Conservation (phyloP, 306 rosid species). For the Quercus aquifolioides region DNA sequence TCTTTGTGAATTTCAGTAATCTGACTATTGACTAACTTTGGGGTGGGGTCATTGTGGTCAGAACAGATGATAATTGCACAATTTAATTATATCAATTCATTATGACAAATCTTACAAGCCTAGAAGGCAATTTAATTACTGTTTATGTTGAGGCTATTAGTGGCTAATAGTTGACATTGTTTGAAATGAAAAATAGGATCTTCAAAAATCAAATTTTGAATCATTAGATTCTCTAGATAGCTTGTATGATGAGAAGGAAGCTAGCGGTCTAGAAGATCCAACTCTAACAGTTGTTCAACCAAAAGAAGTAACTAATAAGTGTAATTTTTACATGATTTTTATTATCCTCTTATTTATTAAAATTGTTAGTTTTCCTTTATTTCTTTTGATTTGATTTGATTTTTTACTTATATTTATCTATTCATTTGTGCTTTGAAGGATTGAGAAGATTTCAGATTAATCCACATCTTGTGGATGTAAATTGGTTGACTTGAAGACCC, state of each 20-base stretch:
- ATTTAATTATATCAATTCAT: background rate
- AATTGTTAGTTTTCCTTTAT: too few species aligned
- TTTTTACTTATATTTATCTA: too few species aligned
- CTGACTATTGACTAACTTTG: too few species aligned
- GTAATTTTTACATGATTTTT: too few species aligned
- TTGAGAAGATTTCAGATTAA: too few species aligned
- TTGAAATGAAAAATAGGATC: constrained; percentile 19
- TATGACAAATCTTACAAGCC: background rate
- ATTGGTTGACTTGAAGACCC: too few species aligned
- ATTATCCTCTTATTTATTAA: too few species aligned
- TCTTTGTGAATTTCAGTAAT: background rate
- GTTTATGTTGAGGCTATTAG: background rate
- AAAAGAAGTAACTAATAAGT: constrained; percentile 77
- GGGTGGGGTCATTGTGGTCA: background rate
- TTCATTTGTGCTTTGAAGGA: too few species aligned
- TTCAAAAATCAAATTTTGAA: constrained; percentile 45
- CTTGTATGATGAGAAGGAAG: constrained; percentile 65
- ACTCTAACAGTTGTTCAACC: constrained; percentile 10
- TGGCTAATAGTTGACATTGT: constrained; percentile 16
- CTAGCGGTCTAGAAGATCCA: constrained; percentile 35
- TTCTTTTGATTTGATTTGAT: too few species aligned
- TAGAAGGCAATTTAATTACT: constrained; percentile 6
- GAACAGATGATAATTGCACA: background rate
- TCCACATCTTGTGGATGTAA: too few species aligned
- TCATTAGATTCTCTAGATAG: constrained; percentile 84